Conservation (phyloP, 257 asterid genomes). For the Solanum tarijense region DNA sequence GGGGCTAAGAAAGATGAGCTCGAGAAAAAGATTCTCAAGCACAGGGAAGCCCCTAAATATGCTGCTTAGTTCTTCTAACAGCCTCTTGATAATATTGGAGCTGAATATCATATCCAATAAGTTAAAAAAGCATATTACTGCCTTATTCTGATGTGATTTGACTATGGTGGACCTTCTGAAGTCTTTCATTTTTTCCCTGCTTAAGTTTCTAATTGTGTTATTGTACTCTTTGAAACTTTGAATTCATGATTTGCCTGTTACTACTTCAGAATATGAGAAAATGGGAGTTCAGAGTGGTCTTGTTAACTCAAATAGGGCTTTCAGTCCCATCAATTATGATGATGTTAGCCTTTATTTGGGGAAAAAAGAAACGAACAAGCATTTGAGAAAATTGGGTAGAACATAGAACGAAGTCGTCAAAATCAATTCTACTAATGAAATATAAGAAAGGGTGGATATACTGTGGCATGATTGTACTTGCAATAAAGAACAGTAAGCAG, state of each 20-base stretch:
- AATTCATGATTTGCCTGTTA: background rate
- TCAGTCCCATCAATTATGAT: background rate
- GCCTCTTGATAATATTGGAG: background rate
- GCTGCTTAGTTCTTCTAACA: slow-evolving; percentile 43
- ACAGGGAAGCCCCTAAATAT: slow-evolving; percentile 81
- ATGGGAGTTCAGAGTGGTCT: background rate
- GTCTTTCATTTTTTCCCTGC: background rate
- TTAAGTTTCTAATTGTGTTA: background rate
- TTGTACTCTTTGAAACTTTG: background rate
- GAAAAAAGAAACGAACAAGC: background rate
- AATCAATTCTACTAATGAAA: background rate
- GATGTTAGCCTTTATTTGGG: background rate
- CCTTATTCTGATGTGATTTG: background rate
- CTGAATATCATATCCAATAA: background rate
- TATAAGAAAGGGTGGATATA: background rate
- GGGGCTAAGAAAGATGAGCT: slow-evolving; percentile 79
- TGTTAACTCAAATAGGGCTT: background rate
- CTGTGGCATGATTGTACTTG: background rate
- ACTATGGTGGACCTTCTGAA: background rate
- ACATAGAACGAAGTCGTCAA: background rate
- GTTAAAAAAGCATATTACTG: background rate
- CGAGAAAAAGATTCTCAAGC: slow-evolving; percentile 48
- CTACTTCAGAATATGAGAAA: background rate
- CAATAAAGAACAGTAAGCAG: background rate
- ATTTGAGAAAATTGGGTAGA: background rate